phyloP scores from a whole-genome alignment of 495 filamentous ascomycete species.

The Pyrenula aspistea region DNA sequence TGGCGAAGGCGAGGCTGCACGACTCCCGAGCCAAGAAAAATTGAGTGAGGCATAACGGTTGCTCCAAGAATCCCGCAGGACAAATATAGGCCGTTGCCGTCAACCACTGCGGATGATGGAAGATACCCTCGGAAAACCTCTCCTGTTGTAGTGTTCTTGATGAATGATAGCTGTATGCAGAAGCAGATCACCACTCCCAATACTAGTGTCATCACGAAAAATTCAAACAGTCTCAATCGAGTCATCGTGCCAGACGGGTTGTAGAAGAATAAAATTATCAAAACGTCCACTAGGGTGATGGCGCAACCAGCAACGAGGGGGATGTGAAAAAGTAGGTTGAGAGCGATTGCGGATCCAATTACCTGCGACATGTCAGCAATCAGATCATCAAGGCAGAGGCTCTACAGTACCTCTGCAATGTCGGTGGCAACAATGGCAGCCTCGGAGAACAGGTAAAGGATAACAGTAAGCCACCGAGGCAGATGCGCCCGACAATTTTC shows the following conservation, averaged over 20 bases:
- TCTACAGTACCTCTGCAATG: constrained; percentile 59
- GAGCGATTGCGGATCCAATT: constrained; percentile 81
- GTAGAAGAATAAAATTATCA: constrained; percentile 79
- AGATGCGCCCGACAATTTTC: constrained; percentile 67
- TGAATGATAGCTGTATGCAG: constrained; percentile 74
- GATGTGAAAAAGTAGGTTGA: constrained; percentile 70
- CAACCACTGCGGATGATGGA: constrained; percentile 61
- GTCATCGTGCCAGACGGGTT: constrained; percentile 60
- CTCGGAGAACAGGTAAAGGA: constrained; percentile 65
- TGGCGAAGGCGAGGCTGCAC: constrained; percentile 73
- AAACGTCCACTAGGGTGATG: constrained; percentile 72
- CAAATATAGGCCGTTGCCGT: constrained; percentile 67
- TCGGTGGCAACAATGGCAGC: constrained; percentile 78
- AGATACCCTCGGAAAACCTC: constrained; percentile 79
- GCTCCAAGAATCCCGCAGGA: constrained; percentile 87
- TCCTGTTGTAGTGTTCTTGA: constrained; percentile 53
- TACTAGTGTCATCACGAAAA: constrained; percentile 67
- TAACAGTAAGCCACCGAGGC: constrained; percentile 63
- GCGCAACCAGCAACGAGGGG: constrained; percentile 81
- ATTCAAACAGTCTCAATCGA: constrained; percentile 66
- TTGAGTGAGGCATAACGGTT: constrained; percentile 87
- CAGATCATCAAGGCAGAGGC: not conserved
- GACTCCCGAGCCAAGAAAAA: constrained; percentile 82
- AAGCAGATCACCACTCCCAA: constrained; percentile 84
- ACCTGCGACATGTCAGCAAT: constrained; percentile 37